Evolutionary conservation across 768 basidiomycete genomes (phyloP), one percentile per base, ranked within the genome.

Genomic region (Agaricus subrufescens): DNA sequence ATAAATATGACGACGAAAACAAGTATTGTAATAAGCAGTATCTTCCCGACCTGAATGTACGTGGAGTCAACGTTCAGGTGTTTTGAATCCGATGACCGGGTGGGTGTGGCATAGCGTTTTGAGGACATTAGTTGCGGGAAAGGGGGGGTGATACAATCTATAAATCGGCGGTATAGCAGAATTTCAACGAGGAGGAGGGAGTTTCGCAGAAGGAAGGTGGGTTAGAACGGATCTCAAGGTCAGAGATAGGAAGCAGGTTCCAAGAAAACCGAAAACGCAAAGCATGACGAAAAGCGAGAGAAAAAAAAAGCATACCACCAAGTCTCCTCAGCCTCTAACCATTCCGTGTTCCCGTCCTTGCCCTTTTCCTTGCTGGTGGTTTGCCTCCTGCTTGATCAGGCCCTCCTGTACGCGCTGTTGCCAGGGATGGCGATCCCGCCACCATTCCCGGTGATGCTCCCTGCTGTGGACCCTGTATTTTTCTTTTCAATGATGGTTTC

Each of bases 401-500:
- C 51, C 76, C 74, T 37, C 80, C 78, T 44, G 86, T 83, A 26
- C 85, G 83, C 11, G 87, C 61, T 73, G 61, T 38, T 76, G 68
- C 39, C 58, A 76, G 75, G 48, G 70, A 61, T 1, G 80, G 72
- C 51, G 72, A 73, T 57, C 73, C 68, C 50, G 75, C 74, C 37
- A 80, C 78, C 43, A 85, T 83, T 26, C 85, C 83, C n/a, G 45
- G 23, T 27, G 45, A 25, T 25, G 25, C 46, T 50, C 47, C 31
- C 19, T 77, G 67, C 12, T 71, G 66, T 37, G 74, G 74, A 19
- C 70, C 66, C 34, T 67, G 68, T 55, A 75, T 73, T 57, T 85
- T 85, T 63, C 85, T 75, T 68, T 86, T 86, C 65, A 84, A 69
- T 27, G 79, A 71, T 47, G 81, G 70, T 62, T 74, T 69, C 37